Base-by-base conservation (phyloP, 1,284 basidiomycete species). In the Paramarasmius palmivorus region DNA sequence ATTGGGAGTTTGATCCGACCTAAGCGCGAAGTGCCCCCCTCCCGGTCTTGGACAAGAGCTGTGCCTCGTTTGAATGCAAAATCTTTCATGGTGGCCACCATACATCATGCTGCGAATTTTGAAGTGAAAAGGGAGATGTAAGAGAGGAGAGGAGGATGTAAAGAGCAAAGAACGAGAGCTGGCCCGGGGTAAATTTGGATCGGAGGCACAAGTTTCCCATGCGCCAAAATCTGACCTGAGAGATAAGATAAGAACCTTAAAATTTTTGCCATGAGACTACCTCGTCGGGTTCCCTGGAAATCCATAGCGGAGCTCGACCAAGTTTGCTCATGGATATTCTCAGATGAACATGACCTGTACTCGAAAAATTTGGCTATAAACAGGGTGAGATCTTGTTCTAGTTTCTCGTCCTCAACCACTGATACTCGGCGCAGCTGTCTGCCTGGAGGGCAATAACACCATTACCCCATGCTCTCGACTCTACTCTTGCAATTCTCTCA, bases 251-350 rank as follows among this genome's bases (percentile, higher is more conserved):
- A 50, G 6, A 37, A 15, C 34, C 23, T 17, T 23, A 40, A 34
- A 38, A 9, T 23, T 52, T 51, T 53, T 29, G 36, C 20, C 47
- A 94, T 93, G 92, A 77, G 81, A 57, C 77, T 91, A 19, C 92
- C 93, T 45, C 83, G 89, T 57, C 81, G 93, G 50, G 88, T 93
- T 1, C 92, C 93, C 1, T 97, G 95, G 95, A 73, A 84, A 4
- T 80, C 81, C 45, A 68, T 85, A 10, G 65, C 73, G 19, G 93
- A 97, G 69, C 77, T 97, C 10, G 88, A 91, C 48, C 82, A 92
- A 64, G 74, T 97, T 6, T 95, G 88, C 68, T 77, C 84, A 3
- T 88, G 87, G 80, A 85, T 96, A 60, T 96, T 87, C 64, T 67
- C 78, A 3, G 87, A 92, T 54, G 81, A 86, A 53, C 74, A 77